Evolutionary conservation across 805 yeast species (phyloP), one percentile per base, ranked within the genome.

Genomic region (Brettanomyces custersianus): DNA sequence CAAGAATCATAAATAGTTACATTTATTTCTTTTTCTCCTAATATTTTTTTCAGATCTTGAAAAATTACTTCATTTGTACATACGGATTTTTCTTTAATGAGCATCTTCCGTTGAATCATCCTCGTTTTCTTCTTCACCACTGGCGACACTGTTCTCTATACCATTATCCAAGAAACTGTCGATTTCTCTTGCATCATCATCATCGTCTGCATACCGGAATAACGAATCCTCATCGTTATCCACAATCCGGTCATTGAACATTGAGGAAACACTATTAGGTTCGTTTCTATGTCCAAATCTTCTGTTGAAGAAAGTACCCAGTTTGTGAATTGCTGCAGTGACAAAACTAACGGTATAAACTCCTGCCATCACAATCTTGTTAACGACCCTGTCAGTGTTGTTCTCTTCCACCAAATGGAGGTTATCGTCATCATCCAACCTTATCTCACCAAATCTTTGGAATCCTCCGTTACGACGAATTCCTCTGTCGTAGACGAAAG

Each of bases 401-500:
- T 78, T 80, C 42, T 82, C 74, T 51, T 80, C 88, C 33, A 80
- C 70, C 25, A 60, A 48, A 8, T 58, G 59, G 28, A 60, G 35
- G 31, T 74, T 61, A 34, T 74, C 81, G 21, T 78, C 86, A 24
- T 77, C 86, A 33, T 86, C 94, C 31, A 88, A 66, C 44, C 94
- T 67, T 40, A 88, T 88, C 55, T 82, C 94, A 13, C 96, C 96
- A 55, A 85, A 78, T 47, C 83, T 67, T 23, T 73, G 59, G 54
- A 80, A 75, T 0, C 87, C 87, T 18, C 88, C 88, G 52, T 80
- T 80, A 46, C 87, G 66, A 40, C 84, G 74, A 41, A 84, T 75
- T 36, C 94, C 94, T 49, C 79, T 73, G 42, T 82, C 86, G 55
- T 82, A 87, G 17, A 86, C 77, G 52, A 84, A 73, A 71, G 76